phyloP scores from a whole-genome alignment of 225 moss, liverwort and hornwort genomes.

The Lunularia cruciata region DNA sequence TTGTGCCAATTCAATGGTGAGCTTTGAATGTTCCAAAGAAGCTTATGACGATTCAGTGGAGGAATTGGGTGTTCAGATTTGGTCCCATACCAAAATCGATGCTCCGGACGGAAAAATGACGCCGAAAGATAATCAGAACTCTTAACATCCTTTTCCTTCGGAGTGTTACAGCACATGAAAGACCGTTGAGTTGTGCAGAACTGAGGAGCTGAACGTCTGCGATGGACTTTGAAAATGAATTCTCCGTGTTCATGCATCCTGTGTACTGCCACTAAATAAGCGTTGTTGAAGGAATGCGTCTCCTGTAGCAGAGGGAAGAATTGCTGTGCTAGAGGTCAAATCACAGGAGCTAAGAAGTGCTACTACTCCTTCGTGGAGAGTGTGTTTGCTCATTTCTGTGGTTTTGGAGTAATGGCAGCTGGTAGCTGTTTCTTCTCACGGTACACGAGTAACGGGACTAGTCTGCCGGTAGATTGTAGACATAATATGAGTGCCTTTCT shows the following conservation, averaged over 20 bases:
- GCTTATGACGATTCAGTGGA: neutral
- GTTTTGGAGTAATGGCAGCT: neutral
- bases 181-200: neutral
- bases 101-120: neutral
- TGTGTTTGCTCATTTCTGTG: neutral
- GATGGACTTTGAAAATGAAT: no score
- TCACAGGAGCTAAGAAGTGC: neutral
- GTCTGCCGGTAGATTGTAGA: neutral
- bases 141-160: neutral
- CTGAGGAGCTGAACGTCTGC: neutral
- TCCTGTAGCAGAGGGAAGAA: neutral
- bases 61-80: neutral
- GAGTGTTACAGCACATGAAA: neutral
- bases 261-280: no score
- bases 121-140: neutral
- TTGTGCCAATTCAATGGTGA: neutral
- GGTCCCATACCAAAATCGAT: neutral
- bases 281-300: neutral
- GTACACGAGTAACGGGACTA: neutral
- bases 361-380: neutral
- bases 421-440: neutral
- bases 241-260: no score
- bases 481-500: slow-evolving; percentile 24
- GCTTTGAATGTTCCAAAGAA: neutral
- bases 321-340: neutral